Evolutionary conservation across 768 basidiomycete genomes (phyloP).

Genomic region (Leucosporidium creatinivorum): DNA sequence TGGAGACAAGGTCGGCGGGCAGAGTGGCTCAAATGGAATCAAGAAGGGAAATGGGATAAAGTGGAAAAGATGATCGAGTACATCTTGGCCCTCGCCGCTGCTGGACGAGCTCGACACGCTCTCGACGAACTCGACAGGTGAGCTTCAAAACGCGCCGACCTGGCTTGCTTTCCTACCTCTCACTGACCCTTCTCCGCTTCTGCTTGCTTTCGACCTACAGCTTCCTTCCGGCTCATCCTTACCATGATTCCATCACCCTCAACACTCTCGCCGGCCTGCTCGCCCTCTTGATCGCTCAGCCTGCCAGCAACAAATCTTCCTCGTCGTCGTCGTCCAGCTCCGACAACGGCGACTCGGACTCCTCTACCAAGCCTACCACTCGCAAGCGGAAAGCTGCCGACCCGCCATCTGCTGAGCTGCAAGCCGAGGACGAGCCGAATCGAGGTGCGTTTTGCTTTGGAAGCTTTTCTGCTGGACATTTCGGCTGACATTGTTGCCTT

Average conservation of each 20-base stretch:
- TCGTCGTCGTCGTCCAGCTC: too few species aligned
- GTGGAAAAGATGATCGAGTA: constrained; percentile 29
- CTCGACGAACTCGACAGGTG: constrained; percentile 31
- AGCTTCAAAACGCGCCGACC: background rate
- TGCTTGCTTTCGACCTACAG: background rate
- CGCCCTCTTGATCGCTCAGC: constrained; percentile 24
- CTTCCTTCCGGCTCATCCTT: constrained; percentile 25
- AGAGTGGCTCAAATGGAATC: constrained; percentile 25
- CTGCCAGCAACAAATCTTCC: background rate
- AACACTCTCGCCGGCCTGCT: constrained; percentile 26
- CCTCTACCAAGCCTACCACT: too few species aligned
- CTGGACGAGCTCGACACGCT: constrained; percentile 13
- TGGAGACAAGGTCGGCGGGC: constrained; percentile 2
- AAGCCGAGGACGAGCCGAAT: too few species aligned
- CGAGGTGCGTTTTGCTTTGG: too few species aligned
- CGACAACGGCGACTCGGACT: too few species aligned
- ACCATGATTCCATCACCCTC: constrained; percentile 28
- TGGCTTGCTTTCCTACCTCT: background rate
- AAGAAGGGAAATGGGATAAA: constrained; percentile 18
- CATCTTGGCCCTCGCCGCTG: constrained; percentile 19
- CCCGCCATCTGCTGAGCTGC: too few species aligned
- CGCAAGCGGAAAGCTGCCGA: too few species aligned
- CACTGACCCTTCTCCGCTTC: background rate
- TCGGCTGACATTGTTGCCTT: too few species aligned
- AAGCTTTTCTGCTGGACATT: too few species aligned